phyloP scores from a whole-genome alignment of 345 rosid genomes.

The Litchi chinensis region DNA sequence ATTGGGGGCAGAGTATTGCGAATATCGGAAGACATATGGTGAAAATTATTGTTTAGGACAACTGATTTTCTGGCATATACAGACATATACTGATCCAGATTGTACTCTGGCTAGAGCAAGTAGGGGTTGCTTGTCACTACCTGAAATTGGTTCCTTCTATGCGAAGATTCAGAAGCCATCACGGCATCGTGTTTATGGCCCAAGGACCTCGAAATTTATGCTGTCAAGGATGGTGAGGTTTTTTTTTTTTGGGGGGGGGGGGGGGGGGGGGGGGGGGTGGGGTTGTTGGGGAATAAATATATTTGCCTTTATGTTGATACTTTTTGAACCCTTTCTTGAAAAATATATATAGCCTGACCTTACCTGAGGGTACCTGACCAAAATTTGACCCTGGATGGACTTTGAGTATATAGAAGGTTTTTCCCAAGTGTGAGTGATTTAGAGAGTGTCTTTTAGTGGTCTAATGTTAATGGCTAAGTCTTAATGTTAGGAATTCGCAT shows the following conservation, averaged over 20 bases:
- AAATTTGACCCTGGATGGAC: neutral
- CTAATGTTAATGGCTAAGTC: too few species aligned
- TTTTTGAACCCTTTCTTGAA: neutral
- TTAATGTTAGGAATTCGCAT: neutral
- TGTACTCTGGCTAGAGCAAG: slow-evolving; percentile 62
- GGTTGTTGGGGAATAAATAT: neutral
- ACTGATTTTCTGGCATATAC: slow-evolving; percentile 93
- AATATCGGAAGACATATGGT: slow-evolving; percentile 85
- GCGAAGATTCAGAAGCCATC: slow-evolving; percentile 83
- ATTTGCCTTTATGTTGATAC: neutral
- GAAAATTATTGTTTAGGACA: slow-evolving; percentile 97
- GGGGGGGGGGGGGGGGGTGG: too few species aligned
- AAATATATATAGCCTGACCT: neutral
- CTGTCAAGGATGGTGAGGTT: slow-evolving; percentile 79
- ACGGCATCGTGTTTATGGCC: slow-evolving; percentile 82
- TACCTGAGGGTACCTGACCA: neutral
- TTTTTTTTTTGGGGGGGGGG: too few species aligned
- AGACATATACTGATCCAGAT: slow-evolving; percentile 85
- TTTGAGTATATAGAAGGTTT: neutral
- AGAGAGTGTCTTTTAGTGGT: too few species aligned
- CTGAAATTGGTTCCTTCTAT: slow-evolving; percentile 85
- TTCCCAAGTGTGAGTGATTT: too few species aligned
- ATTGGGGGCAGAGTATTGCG: slow-evolving; percentile 67
- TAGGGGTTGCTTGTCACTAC: slow-evolving; percentile 90
- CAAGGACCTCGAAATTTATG: slow-evolving; percentile 69